Evolutionary conservation across 352 stramenopile genomes (phyloP), one percentile per base, ranked within the genome.

Genomic region (Globisporangium yorkense): DNA sequence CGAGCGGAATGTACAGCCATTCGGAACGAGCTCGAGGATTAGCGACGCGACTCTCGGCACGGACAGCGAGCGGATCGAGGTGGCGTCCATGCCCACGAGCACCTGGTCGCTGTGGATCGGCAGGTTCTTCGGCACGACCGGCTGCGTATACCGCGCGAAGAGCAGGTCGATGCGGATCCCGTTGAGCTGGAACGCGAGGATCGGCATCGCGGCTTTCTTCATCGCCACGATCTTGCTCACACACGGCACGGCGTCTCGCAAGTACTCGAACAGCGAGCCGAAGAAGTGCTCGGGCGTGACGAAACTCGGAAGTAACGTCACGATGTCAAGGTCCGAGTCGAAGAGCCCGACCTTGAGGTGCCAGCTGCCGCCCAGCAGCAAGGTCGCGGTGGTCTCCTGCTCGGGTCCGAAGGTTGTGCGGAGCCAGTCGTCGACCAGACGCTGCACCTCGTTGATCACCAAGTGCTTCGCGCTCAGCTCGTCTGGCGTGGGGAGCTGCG

Each of bases 301-400:
- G 5, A 72, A 70, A 50, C 71, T 71, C 6, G 85, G 85, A 53
- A 91, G 63, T 39, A 95, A 68, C 15, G 77, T 79, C 47, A 92
- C 85, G 16, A 93, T 70, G 58, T 95, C 85, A 18, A 95, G 62
- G 55, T 92, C 83, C 40, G 83, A 93, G 57, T 92, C 83, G 16
- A 61, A 68, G 51, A 77, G 64, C 9, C 84, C 85, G 18, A 92
- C 83, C 50, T 92, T 92, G 18, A 93, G 65, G 52, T 95, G 76
- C 81, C 80, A 92, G 45, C 83, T 93, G 3, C 85, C 85, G 7
- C 85, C 85, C 10, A 93, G 54, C 18, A 92, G 62, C 57, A 95
- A 58, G 7, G 79, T 87, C 24, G 79, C 78, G 0, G 80, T 84
- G 21, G 65, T 62, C 8, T 75, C 52, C 5, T 77, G 45, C 7